Conservation (phyloP, 257 asterid species). For the Salvia rosmarinus region DNA sequence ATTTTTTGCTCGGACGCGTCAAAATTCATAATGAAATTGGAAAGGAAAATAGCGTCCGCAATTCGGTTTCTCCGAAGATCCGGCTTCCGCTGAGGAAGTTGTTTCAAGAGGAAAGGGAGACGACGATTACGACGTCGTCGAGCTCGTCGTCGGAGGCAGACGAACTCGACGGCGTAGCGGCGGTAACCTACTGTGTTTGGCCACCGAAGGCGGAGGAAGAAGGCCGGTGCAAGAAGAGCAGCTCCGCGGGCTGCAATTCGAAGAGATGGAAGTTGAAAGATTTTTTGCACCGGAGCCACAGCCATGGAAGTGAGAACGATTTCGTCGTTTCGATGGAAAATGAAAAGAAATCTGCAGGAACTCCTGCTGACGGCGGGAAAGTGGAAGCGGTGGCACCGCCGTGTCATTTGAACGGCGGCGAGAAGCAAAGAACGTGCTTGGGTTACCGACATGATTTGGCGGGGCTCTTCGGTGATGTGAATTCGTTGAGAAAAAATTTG, state of each 20-base stretch:
- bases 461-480: slow-evolving; percentile 36
- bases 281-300: slow-evolving; percentile 44
- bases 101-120: slow-evolving; percentile 50
- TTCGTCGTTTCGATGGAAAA: slow-evolving; percentile 22
- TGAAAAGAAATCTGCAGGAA: slow-evolving; percentile 8
- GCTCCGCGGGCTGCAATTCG: slow-evolving; percentile 41
- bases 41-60: slow-evolving; percentile 21
- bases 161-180: slow-evolving; percentile 31
- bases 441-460: slow-evolving; percentile 40
- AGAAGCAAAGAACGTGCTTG: slow-evolving; percentile 33
- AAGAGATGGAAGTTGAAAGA: slow-evolving; percentile 50
- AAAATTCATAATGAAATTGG: not conserved
- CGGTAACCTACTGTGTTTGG: slow-evolving; percentile 43
- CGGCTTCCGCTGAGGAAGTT: slow-evolving; percentile 51
- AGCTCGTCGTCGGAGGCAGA: slow-evolving; percentile 41
- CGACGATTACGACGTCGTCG: slow-evolving; percentile 43
- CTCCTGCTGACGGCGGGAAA: slow-evolving; percentile 26
- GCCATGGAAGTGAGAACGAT: slow-evolving; percentile 33
- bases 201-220: slow-evolving; percentile 31
- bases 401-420: slow-evolving; percentile 34
- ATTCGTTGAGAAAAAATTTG: slow-evolving; percentile 8
- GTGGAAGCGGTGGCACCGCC: slow-evolving; percentile 11
- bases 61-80: slow-evolving; percentile 37
- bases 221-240: slow-evolving; percentile 40
- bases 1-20: slow-evolving; percentile 25